Evolutionary conservation across 2,329 filamentous ascomycete genomes (phyloP), one percentile per base, ranked within the genome.

Genomic region (Trichophyton schoenleinii): DNA sequence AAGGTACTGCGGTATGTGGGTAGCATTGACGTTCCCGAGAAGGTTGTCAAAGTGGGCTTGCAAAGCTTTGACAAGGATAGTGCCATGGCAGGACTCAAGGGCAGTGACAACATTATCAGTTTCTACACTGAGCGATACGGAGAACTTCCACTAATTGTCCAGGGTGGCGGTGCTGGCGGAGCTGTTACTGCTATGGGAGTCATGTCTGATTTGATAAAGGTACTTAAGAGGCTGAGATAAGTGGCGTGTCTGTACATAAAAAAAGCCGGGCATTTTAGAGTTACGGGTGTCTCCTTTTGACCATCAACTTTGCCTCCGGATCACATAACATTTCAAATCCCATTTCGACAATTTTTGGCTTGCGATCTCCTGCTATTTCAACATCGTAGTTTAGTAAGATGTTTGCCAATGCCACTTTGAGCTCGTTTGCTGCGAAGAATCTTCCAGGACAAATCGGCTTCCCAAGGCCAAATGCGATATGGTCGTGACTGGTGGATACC

Each of bases 151-250:
- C 80, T 99, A 65, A 96, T 96, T 71, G 84, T 99, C 65, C 92
- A 97, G 78, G 94, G 94, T 63, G 91, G 90, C 41, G 94, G 91
- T 64, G 94, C 94, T 28, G 94, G 94, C 68, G 91, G 89, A 66
- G 91, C 96, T 52, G 91, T 97, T 60, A 99, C 94, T 38, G 94
- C 94, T 31, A 97, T 97, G 92, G 94, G 94, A 63, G 92, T 99
- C 55, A 91, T 90, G n/a, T 85, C 84, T 57, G 94, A 99, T 78
- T 76, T 99, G 69, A 81, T 97, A 73, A 96, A 96, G 80, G 89
- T 95, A 42, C 70, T 96, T 63, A 81, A 87, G 67, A 80, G 90
- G 71, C 80, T 95, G 70, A 79, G 79, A 63, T 83, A 77, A 66
- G 66, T 31, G 28, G 6, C 7, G 28, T 31, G 28, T 31, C 28